Evolutionary conservation across 495 filamentous ascomycete genomes (phyloP), one percentile per base, ranked within the genome.

Genomic region (Aspergillus ostianus): DNA sequence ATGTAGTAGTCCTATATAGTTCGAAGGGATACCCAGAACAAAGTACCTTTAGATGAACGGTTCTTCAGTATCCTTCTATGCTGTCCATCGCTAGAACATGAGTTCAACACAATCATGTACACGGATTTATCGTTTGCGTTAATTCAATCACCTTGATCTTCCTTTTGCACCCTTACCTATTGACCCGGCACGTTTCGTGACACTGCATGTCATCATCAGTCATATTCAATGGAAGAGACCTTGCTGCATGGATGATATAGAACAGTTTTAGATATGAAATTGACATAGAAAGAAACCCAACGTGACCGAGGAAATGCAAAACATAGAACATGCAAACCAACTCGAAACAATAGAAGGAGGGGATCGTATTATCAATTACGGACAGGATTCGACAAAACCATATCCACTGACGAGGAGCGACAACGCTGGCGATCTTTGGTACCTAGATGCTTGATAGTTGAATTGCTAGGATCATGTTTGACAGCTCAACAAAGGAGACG

Each of bases 381-480:
- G 57, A 58, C 50, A 65, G 50, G 53, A 58, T 44, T 57, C 62
- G 27, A 52, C 20, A 18, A 52, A 52, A 52, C 23, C 21, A 55
- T 57, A 54, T 58, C 53, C 57, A 46, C 54, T 27, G 55, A 52
- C 29, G 46, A 18, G 1, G 10, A 12, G n/a, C 30, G 53, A 50
- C 41, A 30, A 58, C 26, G 53, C 48, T 19, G 59, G 61, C 53
- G 61, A 63, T 51, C 63, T 62, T 64, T 52, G 52, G 63, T 67
- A 70, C 60, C 64, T 73, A 64, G 53, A 60, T 65, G 64, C 66
- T 75, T 67, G 66, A 65, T 68, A 68, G 57, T 66, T 75, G 69
- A 63, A 74, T 70, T 75, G 73, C 72, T 73, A 74, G 69, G 59
- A 68, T 71, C 71, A 72, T 70, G 66, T 72, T 73, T 69, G 62